phyloP scores from a whole-genome alignment of 768 basidiomycete species.

The Kwoniella bestiolae region DNA sequence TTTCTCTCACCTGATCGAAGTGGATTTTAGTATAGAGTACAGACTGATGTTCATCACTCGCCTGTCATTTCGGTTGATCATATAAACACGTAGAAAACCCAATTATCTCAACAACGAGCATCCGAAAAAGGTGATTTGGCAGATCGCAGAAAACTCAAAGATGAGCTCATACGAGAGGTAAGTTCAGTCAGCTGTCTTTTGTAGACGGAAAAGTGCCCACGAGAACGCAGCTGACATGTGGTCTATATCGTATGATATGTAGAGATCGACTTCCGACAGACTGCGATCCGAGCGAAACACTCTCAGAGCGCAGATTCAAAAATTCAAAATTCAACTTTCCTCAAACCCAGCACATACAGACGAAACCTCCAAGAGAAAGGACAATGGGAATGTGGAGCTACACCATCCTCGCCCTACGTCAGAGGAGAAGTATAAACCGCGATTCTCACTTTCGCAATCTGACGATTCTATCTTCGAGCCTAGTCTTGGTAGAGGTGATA shows the following conservation, averaged over 20 bases:
- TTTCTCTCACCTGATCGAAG: neutral
- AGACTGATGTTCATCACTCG: too few relatives aligned
- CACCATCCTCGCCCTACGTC: neutral
- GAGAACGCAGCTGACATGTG: neutral
- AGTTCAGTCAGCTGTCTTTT: too few relatives aligned
- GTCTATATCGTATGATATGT: neutral
- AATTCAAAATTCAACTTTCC: neutral
- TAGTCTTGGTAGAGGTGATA: neutral
- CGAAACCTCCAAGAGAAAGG: neutral
- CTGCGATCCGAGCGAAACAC: slow-evolving; percentile 9
- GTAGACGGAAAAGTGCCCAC: too few relatives aligned
- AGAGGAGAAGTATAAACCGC: neutral
- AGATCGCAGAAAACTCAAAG: slow-evolving; percentile 8
- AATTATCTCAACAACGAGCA: neutral
- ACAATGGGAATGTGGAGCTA: neutral
- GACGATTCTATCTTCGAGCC: neutral
- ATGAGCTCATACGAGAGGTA: slow-evolving; percentile 7
- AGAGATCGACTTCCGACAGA: slow-evolving; percentile 10
- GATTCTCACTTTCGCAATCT: neutral
- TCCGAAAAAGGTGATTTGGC: neutral
- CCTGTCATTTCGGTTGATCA: neutral
- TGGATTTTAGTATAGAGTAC: too few relatives aligned
- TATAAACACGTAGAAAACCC: neutral
- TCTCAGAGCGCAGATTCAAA: neutral
- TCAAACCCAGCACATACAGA: neutral